These are phyloP conservation scores for Chlorella sp. DNA, from an alignment of 139 green algal genomes.

Conservation along the genomic window DNA sequence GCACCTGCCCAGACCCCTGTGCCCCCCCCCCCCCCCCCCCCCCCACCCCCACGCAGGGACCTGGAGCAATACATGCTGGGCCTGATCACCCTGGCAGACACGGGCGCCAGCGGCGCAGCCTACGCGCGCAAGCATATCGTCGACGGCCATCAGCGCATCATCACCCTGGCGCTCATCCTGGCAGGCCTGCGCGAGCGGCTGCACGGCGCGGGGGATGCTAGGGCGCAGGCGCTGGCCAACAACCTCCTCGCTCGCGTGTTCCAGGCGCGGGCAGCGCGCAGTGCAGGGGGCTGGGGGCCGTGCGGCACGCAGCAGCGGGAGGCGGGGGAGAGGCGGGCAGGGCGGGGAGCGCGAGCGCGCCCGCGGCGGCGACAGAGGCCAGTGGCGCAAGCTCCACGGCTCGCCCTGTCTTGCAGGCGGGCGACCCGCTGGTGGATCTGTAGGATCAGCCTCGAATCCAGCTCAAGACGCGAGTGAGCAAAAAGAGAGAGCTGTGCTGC, in stretches of 20 bases:
- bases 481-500: no score
- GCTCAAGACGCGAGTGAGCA: not conserved
- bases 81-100: not conserved
- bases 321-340: no score
- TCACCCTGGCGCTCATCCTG: not conserved
- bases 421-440: not conserved
- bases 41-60: not conserved
- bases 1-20: no score
- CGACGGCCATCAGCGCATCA: not conserved
- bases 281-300: no score
- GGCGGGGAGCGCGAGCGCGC: not conserved
- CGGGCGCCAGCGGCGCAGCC: not conserved
- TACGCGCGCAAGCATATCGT: not conserved
- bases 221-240: no score
- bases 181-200: not conserved
- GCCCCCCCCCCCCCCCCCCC: no score
- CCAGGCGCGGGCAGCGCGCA: no score
- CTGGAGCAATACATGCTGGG: conserved; percentile 1
- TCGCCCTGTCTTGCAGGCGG: not conserved
- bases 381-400: not conserved
- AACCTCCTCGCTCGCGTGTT: no score
- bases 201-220: not conserved
- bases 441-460: not conserved
- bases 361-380: not conserved
- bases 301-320: no score